phyloP scores from a whole-genome alignment of 371 early-diverging fungal genomes.

The Actinomortierella wolfii region DNA sequence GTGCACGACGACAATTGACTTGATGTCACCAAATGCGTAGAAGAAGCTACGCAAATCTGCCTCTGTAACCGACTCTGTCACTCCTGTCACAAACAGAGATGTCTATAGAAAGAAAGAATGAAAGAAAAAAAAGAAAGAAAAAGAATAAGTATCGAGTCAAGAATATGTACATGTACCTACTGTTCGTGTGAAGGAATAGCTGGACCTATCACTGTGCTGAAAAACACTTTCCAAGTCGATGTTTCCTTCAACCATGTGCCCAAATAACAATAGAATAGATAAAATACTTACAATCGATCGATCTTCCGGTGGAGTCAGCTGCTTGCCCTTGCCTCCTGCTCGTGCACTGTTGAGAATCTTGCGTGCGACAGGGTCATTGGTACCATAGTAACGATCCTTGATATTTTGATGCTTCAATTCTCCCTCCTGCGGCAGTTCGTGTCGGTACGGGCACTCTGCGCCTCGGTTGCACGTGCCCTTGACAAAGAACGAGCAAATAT shows the following conservation, averaged over 20 bases:
- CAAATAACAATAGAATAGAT: not conserved
- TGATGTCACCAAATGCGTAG: conserved; percentile 85
- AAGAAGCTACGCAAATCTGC: conserved; percentile 77
- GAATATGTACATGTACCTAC: too few species aligned
- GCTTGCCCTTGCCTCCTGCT: conserved; percentile 42
- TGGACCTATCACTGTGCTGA: too few species aligned
- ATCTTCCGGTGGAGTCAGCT: conserved; percentile 67
- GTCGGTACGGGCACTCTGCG: conserved; percentile 90
- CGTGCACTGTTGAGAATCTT: conserved; percentile 73
- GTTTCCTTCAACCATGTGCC: not conserved
- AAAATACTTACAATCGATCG: conserved; percentile 61
- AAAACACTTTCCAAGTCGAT: too few species aligned
- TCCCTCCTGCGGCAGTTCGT: conserved; percentile 85
- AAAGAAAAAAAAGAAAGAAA: not conserved
- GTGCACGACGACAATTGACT: conserved; percentile 81
- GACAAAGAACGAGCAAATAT: conserved; percentile 94
- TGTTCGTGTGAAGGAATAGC: too few species aligned
- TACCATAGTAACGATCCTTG: conserved; percentile 90
- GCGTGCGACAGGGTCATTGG: conserved; percentile 92
- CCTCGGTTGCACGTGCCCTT: conserved; percentile 94
- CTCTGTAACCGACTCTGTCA: conserved; percentile 70
- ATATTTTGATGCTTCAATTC: conserved; percentile 90
- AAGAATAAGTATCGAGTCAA: not conserved
- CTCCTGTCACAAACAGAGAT: conserved; percentile 79
- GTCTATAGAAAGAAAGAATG: conserved; percentile 51